Evolutionary conservation across 2,329 filamentous ascomycete genomes (phyloP), one percentile per base, ranked within the genome.

Genomic region (Rhinocladiella similis): DNA sequence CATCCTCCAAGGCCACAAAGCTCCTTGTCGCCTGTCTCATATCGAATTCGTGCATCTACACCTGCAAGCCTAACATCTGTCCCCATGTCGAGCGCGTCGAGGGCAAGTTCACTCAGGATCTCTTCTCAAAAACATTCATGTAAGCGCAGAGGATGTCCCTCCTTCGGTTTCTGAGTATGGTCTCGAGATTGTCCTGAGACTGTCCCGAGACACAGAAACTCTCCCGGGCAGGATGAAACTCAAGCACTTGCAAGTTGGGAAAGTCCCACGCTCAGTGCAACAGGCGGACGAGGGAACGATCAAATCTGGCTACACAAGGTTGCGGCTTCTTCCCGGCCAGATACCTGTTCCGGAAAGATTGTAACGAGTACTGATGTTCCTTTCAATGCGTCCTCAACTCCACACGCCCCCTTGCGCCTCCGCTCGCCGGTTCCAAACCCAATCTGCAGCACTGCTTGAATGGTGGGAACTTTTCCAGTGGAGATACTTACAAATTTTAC

Each of bases 231-330:
- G 29, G 29, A 20, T 14, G 33, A 39, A 2, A 39, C 20, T 22
- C 47, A 50, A 39, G 47, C 33, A 33, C n/a, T n/a, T n/a, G n/a
- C n/a, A 50, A 50, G 20, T 29, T 4, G 41, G 33, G 13, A 19
- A 18, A 33, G 20, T 19, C 2, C 12, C 46, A 20, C 38, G 39
- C 14, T 19, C 14, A 22, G 2, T 47, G 12, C 20, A 19, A 33
- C 18, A 53, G 13, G 50, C 39, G 36, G 50, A 53, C 20, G 50
- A 53, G 38, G 22, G 16, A 10, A 53, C 38, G n/a, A 45, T 52
- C 50, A 20, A 25, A 45, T 45, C 42, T 22, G 38, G 13, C 29
- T 52, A 52, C 49, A 22, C 20, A 19, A 25, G 16, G 5, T 3
- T 36, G 19, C 50, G 33, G 50, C 50, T 52, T 20, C 13, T 52